These are phyloP conservation scores for Cutaneotrichosporon sp. DNA, from an alignment of 1,284 basidiomycete genomes.

Conservation along the genomic window DNA sequence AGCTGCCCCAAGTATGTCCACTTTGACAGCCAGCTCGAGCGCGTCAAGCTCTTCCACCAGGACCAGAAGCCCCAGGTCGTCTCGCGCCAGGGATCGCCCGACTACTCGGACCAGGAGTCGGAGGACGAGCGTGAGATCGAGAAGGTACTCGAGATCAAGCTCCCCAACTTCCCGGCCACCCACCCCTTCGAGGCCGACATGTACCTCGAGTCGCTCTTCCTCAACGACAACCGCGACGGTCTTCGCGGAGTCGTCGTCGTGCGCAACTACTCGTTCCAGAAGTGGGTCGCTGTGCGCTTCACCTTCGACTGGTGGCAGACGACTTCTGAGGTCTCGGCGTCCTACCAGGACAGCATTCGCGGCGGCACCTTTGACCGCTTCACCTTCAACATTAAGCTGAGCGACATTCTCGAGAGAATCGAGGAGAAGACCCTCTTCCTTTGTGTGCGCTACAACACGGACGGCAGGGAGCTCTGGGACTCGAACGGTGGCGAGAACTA, in stretches of 20 bases:
- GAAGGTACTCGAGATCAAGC: slow-evolving; percentile 52
- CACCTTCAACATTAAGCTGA: slow-evolving; percentile 58
- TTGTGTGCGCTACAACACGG: slow-evolving; percentile 74
- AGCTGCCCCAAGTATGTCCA: slow-evolving; percentile 78
- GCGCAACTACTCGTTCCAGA: slow-evolving; percentile 82
- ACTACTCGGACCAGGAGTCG: slow-evolving; percentile 79
- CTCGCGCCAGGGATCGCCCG: slow-evolving; percentile 83
- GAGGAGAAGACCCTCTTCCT: slow-evolving; percentile 84
- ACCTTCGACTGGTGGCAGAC: slow-evolving; percentile 96
- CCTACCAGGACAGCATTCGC: slow-evolving; percentile 67
- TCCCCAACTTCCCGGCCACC: slow-evolving; percentile 60
- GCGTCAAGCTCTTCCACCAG: slow-evolving; percentile 86
- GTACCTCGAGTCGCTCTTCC: slow-evolving; percentile 59
- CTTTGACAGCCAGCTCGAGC: slow-evolving; percentile 85
- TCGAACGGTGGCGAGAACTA: slow-evolving; percentile 84
- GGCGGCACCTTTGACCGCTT: slow-evolving; percentile 65
- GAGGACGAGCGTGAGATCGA: slow-evolving; percentile 54
- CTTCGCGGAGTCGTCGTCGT: slow-evolving; percentile 73
- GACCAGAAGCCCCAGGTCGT: slow-evolving; percentile 93
- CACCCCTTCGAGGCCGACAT: slow-evolving; percentile 56
- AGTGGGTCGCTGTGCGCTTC: slow-evolving; percentile 85
- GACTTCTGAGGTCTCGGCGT: slow-evolving; percentile 85
- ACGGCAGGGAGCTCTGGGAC: slow-evolving; percentile 79
- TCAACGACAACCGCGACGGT: slow-evolving; percentile 65
- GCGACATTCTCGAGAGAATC: slow-evolving; percentile 61